Conservation (phyloP, 2,329 filamentous ascomycete genomes). For the Colletotrichum sp. region DNA sequence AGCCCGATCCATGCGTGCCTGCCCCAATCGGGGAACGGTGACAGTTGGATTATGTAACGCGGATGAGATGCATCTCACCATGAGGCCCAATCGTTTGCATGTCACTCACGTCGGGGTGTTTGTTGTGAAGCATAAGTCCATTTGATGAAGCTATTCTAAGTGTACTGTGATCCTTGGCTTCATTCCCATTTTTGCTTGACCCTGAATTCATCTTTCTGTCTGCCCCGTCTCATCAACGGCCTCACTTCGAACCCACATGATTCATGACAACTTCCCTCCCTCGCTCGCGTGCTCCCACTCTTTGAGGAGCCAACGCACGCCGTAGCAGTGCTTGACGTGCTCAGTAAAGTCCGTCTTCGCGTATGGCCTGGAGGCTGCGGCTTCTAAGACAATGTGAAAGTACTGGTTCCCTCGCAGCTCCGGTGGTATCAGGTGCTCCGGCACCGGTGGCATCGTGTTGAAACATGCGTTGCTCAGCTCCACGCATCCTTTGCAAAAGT, state of each 20-base stretch:
- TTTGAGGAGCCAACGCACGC: slow-evolving; percentile 5
- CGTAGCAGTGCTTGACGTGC: slow-evolving; percentile 28
- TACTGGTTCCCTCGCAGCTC: background rate
- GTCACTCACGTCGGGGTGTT: background rate
- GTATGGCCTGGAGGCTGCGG: background rate
- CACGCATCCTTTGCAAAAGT: slow-evolving; percentile 28
- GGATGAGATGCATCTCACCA: background rate
- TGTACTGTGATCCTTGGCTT: background rate
- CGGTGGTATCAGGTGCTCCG: background rate
- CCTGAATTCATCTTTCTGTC: background rate
- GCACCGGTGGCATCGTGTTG: background rate
- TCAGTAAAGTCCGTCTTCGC: slow-evolving; percentile 24
- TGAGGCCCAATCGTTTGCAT: background rate
- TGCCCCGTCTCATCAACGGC: background rate
- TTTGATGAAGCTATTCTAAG: background rate
- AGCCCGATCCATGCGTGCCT: slow-evolving; percentile 9
- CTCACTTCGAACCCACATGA: background rate
- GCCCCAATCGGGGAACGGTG: slow-evolving; percentile 9
- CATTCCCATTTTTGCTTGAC: background rate
- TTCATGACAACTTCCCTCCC: background rate
- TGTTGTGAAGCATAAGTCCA: background rate
- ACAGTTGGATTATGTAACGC: slow-evolving; percentile 6
- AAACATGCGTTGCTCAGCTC: background rate
- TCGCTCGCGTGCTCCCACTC: background rate
- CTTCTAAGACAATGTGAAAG: background rate